Evolutionary conservation across 2,329 filamentous ascomycete species (phyloP).

Genomic region (Colletotrichum sp.): DNA sequence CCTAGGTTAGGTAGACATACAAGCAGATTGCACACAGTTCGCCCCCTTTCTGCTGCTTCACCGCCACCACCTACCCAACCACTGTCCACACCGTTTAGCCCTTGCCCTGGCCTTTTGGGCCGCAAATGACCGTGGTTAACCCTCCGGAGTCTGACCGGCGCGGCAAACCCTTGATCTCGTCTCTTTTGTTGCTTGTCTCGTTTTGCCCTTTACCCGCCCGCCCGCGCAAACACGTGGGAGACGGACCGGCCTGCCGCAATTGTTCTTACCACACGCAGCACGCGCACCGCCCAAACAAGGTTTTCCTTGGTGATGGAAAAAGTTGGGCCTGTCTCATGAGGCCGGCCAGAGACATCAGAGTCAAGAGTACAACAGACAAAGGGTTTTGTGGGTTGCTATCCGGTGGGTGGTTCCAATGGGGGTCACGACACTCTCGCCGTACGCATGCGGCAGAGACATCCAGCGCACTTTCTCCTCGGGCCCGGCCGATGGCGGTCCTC

Average conservation of each 20-base stretch:
- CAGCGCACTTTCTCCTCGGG: background rate
- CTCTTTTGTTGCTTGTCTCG: background rate
- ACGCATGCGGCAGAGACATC: slow-evolving; percentile 8
- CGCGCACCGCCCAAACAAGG: background rate
- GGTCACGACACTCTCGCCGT: background rate
- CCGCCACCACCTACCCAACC: background rate
- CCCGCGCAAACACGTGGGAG: background rate
- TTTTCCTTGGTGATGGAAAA: background rate
- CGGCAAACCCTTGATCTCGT: background rate
- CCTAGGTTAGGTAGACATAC: background rate
- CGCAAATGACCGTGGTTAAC: background rate
- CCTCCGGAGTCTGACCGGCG: background rate
- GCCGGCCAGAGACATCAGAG: background rate
- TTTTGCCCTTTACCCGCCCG: background rate
- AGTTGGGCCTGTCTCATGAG: background rate
- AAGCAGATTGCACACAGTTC: background rate
- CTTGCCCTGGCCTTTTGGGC: background rate
- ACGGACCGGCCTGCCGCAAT: background rate
- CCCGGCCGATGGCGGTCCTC: background rate
- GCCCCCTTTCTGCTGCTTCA: background rate
- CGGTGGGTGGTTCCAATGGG: background rate
- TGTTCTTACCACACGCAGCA: background rate
- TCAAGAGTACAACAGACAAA: background rate
- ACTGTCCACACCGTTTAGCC: background rate
- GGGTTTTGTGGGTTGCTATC: background rate